phyloP scores from a whole-genome alignment of 169 alveolate species.

The Eimeria tenella region DNA sequence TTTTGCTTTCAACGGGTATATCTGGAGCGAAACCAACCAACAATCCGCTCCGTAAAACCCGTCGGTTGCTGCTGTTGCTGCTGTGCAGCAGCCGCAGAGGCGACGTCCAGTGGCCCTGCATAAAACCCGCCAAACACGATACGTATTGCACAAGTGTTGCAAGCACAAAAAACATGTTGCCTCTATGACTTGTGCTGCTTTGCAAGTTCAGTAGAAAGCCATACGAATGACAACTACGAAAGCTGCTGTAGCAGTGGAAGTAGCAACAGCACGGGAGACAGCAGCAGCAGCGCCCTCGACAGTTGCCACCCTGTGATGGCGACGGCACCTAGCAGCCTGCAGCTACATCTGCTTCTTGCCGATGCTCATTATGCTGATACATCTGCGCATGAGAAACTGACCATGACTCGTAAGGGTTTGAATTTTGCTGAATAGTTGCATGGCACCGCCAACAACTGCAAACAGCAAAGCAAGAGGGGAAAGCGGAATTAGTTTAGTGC shows the following conservation, averaged over 20 bases:
- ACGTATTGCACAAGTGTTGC: no score
- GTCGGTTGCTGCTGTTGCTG: neutral
- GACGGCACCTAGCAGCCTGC: neutral
- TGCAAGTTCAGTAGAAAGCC: neutral
- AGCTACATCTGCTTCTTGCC: neutral
- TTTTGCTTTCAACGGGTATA: no score
- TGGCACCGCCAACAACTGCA: constrained; percentile 50
- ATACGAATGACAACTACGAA: neutral
- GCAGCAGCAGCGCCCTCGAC: neutral
- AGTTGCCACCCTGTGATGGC: neutral
- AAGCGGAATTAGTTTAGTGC: neutral
- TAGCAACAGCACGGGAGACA: neutral
- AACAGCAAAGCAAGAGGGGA: neutral
- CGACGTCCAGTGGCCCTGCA: neutral
- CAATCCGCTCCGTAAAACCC: neutral
- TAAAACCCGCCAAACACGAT: neutral
- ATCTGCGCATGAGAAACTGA: neutral
- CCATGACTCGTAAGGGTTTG: neutral
- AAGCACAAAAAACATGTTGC: no score
- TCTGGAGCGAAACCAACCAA: constrained; percentile 9
- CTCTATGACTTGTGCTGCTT: no score
- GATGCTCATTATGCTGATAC: neutral
- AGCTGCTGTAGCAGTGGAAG: neutral
- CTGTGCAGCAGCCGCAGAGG: neutral
- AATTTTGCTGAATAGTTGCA: constrained; percentile 2